Evolutionary conservation across 805 yeast genomes (phyloP).

Genomic region (Ogataea paraovalis): DNA sequence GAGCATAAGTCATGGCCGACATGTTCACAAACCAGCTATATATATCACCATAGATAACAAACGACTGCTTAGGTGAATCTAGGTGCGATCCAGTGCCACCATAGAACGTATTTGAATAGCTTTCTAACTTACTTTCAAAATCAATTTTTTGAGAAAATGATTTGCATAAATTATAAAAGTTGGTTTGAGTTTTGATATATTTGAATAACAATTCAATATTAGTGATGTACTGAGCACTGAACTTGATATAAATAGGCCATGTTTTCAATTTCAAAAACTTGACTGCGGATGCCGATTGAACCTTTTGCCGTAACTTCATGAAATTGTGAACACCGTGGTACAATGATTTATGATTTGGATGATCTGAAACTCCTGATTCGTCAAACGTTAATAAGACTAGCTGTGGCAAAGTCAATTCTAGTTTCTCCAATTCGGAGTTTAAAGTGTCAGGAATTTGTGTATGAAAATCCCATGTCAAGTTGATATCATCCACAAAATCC

Average conservation of each 20-base stretch:
- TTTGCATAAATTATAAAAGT: background rate
- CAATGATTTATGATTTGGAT: conserved; percentile 78
- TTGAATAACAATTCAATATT: conserved; percentile 33
- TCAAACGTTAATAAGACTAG: conserved; percentile 73
- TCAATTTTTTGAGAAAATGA: background rate
- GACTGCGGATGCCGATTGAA: conserved; percentile 1
- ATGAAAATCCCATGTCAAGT: conserved; percentile 53
- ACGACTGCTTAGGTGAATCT: conserved; percentile 16
- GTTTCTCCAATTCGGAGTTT: conserved; percentile 14
- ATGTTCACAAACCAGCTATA: conserved; percentile 39
- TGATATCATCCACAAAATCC: conserved; percentile 67
- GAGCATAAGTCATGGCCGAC: conserved; percentile 78
- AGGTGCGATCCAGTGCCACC: background rate
- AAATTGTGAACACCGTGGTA: conserved; percentile 45
- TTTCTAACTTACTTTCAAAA: background rate
- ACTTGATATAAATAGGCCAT: conserved; percentile 39
- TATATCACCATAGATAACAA: conserved; percentile 38
- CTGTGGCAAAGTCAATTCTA: conserved; percentile 16
- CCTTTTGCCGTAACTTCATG: conserved; percentile 11
- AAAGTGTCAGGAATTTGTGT: conserved; percentile 38
- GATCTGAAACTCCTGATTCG: conserved; percentile 74
- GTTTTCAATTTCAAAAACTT: conserved; percentile 29
- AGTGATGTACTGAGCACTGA: conserved; percentile 43
- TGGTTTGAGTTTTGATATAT: background rate
- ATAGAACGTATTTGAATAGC: background rate